These are phyloP conservation scores for Aspergillus hancockii DNA, from an alignment of 495 filamentous ascomycete genomes.

Conservation along the genomic window DNA sequence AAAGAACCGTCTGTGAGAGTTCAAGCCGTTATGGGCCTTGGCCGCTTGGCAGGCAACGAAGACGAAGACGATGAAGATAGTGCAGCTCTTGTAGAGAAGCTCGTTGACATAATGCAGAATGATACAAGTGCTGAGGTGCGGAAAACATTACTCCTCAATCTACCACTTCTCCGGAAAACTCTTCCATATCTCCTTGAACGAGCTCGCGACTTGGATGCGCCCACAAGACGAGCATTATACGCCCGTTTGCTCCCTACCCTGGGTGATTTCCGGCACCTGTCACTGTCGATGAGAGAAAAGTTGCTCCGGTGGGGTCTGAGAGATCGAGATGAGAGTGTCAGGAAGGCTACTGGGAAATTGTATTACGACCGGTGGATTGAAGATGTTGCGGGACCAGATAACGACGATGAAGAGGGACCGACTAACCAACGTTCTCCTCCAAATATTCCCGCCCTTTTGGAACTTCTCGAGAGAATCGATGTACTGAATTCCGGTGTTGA, in stretches of 20 bases:
- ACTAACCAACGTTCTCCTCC: conserved; percentile 56
- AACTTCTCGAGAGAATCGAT: conserved; percentile 92
- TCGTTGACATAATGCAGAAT: conserved; percentile 91
- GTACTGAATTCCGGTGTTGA: conserved; percentile 87
- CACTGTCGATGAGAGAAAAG: conserved; percentile 94
- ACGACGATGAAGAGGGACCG: conserved; percentile 45
- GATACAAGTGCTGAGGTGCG: conserved; percentile 93
- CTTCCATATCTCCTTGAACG: conserved; percentile 92
- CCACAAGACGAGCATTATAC: conserved; percentile 83
- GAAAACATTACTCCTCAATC: conserved; percentile 81
- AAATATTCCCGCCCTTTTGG: conserved; percentile 74
- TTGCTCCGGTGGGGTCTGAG: conserved; percentile 92
- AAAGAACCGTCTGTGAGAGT: conserved; percentile 90
- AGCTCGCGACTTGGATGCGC: conserved; percentile 82
- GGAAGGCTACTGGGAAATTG: conserved; percentile 83
- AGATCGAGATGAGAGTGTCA: conserved; percentile 91
- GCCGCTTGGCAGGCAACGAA: conserved; percentile 78
- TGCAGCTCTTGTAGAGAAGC: conserved; percentile 68
- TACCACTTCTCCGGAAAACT: conserved; percentile 76
- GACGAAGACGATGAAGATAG: conserved; percentile 70
- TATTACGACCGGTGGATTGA: conserved; percentile 97
- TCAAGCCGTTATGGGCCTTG: conserved; percentile 90
- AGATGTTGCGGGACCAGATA: conserved; percentile 72
- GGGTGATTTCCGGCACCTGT: conserved; percentile 94
- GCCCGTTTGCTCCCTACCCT: conserved; percentile 83